These are phyloP conservation scores for Aspergillus fumigatus DNA, from an alignment of 2,329 filamentous ascomycete species.

Conservation along the genomic window DNA sequence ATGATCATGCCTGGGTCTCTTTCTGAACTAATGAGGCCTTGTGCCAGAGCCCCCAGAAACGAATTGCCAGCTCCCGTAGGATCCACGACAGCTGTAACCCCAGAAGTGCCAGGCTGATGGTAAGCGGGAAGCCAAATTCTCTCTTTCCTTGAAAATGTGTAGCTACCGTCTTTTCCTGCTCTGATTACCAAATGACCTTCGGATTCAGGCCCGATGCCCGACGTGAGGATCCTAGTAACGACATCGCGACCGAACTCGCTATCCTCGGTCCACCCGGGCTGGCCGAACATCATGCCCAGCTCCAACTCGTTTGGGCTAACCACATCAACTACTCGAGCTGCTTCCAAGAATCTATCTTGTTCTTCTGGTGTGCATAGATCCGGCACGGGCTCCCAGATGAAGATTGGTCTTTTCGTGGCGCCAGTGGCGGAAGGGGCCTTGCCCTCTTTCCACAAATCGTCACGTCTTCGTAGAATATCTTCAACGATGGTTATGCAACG, in stretches of 20 bases:
- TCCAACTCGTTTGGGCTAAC: conserved; percentile 82
- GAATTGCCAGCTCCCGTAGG: conserved; percentile 93
- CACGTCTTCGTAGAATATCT: conserved; percentile 58
- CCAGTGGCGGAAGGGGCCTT: conserved; percentile 25
- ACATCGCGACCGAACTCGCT: conserved; percentile 26
- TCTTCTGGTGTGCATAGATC: conserved; percentile 73
- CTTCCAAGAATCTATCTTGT: conserved; percentile 49
- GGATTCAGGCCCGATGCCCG: conserved; percentile 34
- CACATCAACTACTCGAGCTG: conserved; percentile 53
- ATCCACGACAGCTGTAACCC: conserved; percentile 62
- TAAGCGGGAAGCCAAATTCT: conserved; percentile 73
- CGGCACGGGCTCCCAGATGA: conserved; percentile 95
- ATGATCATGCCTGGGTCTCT: conserved; percentile 28
- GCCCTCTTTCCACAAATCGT: conserved; percentile 25
- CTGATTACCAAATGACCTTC: conserved; percentile 48
- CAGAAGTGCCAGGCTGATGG: conserved; percentile 45
- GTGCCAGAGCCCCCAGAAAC: conserved; percentile 64
- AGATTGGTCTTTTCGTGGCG: conserved; percentile 57
- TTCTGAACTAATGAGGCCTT: conserved; percentile 48
- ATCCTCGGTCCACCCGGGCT: conserved; percentile 31
- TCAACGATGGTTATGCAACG: conserved; percentile 72
- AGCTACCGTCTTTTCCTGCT: conserved; percentile 58
- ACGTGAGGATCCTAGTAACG: conserved; percentile 32
- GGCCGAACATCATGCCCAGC: conserved; percentile 77
- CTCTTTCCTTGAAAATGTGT: conserved; percentile 40